Conservation (phyloP, 2,329 filamentous ascomycete species). For the Coleophoma eucalyptorum region DNA sequence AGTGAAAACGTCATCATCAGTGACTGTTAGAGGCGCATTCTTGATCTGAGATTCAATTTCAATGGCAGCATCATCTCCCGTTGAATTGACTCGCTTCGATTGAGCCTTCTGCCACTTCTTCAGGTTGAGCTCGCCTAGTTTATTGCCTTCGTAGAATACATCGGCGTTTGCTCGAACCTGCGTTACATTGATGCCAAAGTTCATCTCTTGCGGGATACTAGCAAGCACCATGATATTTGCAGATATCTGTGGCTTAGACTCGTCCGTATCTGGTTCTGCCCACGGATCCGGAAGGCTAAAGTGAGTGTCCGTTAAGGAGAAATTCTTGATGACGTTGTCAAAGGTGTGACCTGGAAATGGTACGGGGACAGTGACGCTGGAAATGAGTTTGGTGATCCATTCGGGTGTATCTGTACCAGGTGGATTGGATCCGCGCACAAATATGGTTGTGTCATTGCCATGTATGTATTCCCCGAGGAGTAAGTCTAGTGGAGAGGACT, state of each 20-base stretch:
- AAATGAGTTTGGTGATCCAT: conserved; percentile 80
- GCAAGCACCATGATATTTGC: conserved; percentile 79
- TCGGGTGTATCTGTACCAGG: conserved; percentile 65
- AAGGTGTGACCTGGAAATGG: conserved; percentile 80
- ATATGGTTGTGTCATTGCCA: conserved; percentile 74
- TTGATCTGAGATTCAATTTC: conserved; percentile 73
- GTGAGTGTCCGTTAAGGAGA: conserved; percentile 79
- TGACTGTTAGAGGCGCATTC: conserved; percentile 78
- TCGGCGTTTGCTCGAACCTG: conserved; percentile 73
- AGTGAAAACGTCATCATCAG: conserved; percentile 73
- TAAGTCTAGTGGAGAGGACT: conserved; percentile 78
- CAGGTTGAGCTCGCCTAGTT: conserved; percentile 79
- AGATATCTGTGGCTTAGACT: conserved; percentile 73
- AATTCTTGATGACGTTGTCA: conserved; percentile 81
- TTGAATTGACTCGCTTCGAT: conserved; percentile 64
- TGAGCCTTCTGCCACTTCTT: conserved; percentile 80
- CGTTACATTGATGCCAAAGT: conserved; percentile 77
- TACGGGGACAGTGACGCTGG: conserved; percentile 77
- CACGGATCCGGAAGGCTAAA: conserved; percentile 80
- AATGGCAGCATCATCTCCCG: conserved; percentile 56
- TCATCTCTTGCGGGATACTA: conserved; percentile 78
- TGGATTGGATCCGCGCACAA: conserved; percentile 73
- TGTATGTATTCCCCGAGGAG: conserved; percentile 79
- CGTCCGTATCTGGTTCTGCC: conserved; percentile 70
- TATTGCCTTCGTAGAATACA: conserved; percentile 72